Base-by-base conservation (phyloP, 306 rosid species). In the Carpinus fangiana region DNA sequence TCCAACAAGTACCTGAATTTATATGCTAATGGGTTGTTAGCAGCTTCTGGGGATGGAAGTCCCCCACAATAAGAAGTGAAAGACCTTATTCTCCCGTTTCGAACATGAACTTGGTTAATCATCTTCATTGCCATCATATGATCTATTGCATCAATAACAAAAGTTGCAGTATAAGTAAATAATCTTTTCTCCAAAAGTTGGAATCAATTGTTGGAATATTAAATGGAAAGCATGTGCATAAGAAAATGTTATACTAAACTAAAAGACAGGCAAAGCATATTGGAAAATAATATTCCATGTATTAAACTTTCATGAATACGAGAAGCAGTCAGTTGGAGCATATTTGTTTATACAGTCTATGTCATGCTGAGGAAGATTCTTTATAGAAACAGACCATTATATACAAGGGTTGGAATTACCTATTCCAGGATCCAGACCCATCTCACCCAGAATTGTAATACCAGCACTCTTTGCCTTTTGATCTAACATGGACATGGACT, bases 101-200 rank as follows among this genome's bases (percentile, higher is more conserved):
- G 88, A 53, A 48, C 71, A 73, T 88, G 98, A 9, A 92, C 97
- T 78, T 90, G 80, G 36, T 92, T 73, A 81, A 95, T 92, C 98
- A 95, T 95, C 87, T 85, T 92, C 98, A 95, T 95, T 52, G 98
- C 98, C 89, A 95, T 91, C 98, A 95, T 95, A 84, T 92, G 98
- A 89, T 95, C 98, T 95, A 83, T 74, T 83, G 75, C 79, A 80
- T 76, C 73, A 81, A 76, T 13, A 66, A 69, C 82, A 64, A 73
- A 28, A 7, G 36, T 67, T 46, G 65, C 43, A 17, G 47, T 47
- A 53, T 36, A 45, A 66, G 47, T 72, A 46, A 38, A 64, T 56
- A 34, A n/a, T 51, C 34, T 20, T 78, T 12, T 66, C 72, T 74
- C 59, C 74, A 64, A 31, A 73, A 77, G 76, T 76, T 70, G 50